A percentile compares a stretch with the other conserved stretches of the same genome.
These are phyloP conservation scores for Gastrolobium bilobum DNA, from an alignment of 306 rosid genomes.

Conservation along the genomic window DNA sequence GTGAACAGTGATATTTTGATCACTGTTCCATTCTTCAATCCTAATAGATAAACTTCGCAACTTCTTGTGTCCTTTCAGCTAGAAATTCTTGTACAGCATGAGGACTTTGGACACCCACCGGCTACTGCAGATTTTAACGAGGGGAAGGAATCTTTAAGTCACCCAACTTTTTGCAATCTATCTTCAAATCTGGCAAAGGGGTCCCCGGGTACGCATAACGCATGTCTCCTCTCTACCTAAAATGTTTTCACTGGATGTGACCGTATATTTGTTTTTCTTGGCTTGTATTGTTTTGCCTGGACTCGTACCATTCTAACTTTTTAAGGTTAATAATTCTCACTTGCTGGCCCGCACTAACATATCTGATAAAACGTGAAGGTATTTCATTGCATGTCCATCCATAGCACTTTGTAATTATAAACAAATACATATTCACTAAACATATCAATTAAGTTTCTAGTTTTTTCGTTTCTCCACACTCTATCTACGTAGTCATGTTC, in stretches of 20 bases:
- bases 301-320: constrained; percentile 10
- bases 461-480: neutral
- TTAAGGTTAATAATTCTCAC: constrained; percentile 35
- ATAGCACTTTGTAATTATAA: neutral
- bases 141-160: neutral
- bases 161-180: neutral
- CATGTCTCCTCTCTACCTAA: constrained; percentile 29
- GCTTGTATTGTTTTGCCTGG: constrained; percentile 34
- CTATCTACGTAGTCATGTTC: neutral
- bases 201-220: neutral
- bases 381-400: constrained; percentile 20
- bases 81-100: neutral
- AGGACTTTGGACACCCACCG: neutral
- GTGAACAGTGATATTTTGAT: too few relatives aligned
- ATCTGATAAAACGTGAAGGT: constrained; percentile 10
- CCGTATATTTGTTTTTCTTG: constrained; percentile 14
- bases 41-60: neutral
- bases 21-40: constrained; percentile 1
- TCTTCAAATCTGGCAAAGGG: constrained; percentile 16
- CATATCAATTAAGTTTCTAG: neutral
- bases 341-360: constrained; percentile 10
- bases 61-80: neutral
- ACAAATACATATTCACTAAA: too few relatives aligned
- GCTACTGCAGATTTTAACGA: too few relatives aligned
- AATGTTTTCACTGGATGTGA: constrained; percentile 26